Evolutionary conservation across 2,329 filamentous ascomycete genomes (phyloP).

Genomic region (Cordyceps javanica): DNA sequence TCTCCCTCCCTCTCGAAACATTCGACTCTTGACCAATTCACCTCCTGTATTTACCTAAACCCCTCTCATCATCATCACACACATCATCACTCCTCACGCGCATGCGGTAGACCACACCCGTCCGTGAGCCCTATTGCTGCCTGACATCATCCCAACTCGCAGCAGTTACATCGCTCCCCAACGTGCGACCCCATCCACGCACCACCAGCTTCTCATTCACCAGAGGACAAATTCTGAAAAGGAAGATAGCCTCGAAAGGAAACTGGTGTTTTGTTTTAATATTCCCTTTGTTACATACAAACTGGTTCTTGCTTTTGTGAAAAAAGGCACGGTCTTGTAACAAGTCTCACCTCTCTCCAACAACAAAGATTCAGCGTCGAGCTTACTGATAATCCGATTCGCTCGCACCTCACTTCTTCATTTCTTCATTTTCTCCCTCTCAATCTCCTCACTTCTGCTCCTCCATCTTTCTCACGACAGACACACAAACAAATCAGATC

Average conservation of each 20-base stretch:
- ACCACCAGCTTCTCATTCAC: background rate
- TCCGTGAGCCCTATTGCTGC: slow-evolving; percentile 8
- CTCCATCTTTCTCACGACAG: background rate
- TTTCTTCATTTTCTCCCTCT: background rate
- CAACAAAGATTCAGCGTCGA: background rate
- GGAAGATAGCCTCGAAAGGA: background rate
- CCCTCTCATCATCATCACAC: background rate
- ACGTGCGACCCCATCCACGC: background rate
- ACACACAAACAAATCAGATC: background rate
- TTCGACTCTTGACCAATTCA: background rate
- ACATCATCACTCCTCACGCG: slow-evolving; percentile 3
- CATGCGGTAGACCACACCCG: background rate
- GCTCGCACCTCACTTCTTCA: background rate
- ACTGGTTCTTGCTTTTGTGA: background rate
- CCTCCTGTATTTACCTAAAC: slow-evolving; percentile 7
- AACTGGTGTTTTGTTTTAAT: background rate
- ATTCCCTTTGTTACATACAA: slow-evolving; percentile 2
- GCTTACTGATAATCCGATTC: background rate
- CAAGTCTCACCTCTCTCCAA: background rate
- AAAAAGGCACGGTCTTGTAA: background rate
- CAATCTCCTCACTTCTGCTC: background rate
- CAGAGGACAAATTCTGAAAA: background rate
- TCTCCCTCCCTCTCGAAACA: background rate
- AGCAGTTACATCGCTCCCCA: background rate
- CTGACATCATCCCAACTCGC: slow-evolving; percentile 4